Base-by-base conservation (phyloP, 2,329 filamentous ascomycete species). In the Penicillium expansum region DNA sequence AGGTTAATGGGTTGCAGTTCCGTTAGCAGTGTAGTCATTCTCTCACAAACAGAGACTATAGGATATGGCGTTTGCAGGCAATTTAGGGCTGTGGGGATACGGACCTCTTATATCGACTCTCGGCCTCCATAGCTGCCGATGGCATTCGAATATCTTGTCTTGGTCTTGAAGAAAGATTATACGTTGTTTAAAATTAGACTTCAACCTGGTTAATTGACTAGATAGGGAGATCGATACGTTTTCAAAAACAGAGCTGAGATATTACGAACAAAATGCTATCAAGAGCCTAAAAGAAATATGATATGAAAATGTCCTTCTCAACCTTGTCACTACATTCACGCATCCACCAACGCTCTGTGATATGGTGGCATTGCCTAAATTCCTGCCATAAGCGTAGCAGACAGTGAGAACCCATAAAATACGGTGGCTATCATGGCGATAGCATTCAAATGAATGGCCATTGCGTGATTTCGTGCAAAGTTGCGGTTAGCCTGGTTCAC, bases 401-500 rank as follows among this genome's bases (percentile, higher is more conserved):
- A 60, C 11, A 71, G 56, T 4, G 62, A 65, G 50, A 71, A 67
- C 0, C 63, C 69, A 57, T 74, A 73, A 20, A 48, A 59, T 1
- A 72, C 48, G 0, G 69, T 70, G 5, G 69, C 68, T 20, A 69
- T 43, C 24, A 78, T 65, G 0, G 74, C 67, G 20, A 78, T 65
- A 2, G 76, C 62, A 57, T 79, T 78, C 22, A 78, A 32, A 68
- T 77, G 76, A 30, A 78, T 77, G 11, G 69, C 71, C 72, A 77
- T 76, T 9, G 75, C 75, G 64, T 79, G 75, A 22, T 70, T 70
- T 11, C 62, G 59, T 1, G 70, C 68, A 53, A 78, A 78, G 0
- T 51, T 62, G 9, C 68, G 67, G 50, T 76, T 75, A 1, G 60
- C 66, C 24, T 54, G 54, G 22, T 63, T 37, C 1, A 61, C 10